Percentiles rank a stretch among this genome's conserved stretches.
Evolutionary conservation across 2,329 filamentous ascomycete species (phyloP).

Genomic region (Sporothrix brunneoviolacea): DNA sequence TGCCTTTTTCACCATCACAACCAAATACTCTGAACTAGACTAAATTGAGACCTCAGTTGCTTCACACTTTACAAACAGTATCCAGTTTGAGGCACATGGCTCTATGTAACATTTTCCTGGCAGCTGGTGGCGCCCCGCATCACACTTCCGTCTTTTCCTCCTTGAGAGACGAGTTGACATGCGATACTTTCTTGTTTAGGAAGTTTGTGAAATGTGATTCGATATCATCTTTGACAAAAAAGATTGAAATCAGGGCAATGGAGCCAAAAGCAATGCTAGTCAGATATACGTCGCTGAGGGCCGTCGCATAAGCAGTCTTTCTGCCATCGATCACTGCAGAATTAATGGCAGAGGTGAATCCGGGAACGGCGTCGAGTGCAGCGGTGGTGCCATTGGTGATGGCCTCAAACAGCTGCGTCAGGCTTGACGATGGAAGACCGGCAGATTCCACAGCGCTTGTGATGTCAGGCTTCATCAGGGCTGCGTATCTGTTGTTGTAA

Average conservation of each 20-base stretch:
- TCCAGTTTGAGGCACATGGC: too few relatives aligned
- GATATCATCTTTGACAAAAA: slow-evolving; percentile 4
- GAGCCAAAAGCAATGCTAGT: slow-evolving; percentile 7
- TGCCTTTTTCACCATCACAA: too few relatives aligned
- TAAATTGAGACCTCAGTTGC: too few relatives aligned
- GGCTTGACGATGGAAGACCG: slow-evolving; percentile 1
- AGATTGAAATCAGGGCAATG: slow-evolving; percentile 1
- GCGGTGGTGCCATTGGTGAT: slow-evolving; percentile 7
- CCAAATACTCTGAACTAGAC: too few relatives aligned
- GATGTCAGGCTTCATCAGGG: slow-evolving; percentile 3
- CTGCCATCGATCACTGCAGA: neutral
- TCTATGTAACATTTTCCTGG: too few relatives aligned
- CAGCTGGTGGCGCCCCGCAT: too few relatives aligned
- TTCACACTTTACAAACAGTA: too few relatives aligned
- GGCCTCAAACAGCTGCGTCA: neutral
- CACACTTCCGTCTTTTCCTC: too few relatives aligned
- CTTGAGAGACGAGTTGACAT: too few relatives aligned
- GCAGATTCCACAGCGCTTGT: slow-evolving; percentile 4
- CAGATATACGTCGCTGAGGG: slow-evolving; percentile 6
- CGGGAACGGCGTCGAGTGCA: slow-evolving; percentile 3
- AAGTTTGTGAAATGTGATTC: slow-evolving; percentile 8
- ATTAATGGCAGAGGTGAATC: neutral
- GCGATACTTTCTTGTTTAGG: slow-evolving; percentile 7
- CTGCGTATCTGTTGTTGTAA: slow-evolving; percentile 7
- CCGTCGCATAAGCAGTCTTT: slow-evolving; percentile 3